Conservation (phyloP, 805 yeast species). For the Monosporozyma yasuniensis region DNA sequence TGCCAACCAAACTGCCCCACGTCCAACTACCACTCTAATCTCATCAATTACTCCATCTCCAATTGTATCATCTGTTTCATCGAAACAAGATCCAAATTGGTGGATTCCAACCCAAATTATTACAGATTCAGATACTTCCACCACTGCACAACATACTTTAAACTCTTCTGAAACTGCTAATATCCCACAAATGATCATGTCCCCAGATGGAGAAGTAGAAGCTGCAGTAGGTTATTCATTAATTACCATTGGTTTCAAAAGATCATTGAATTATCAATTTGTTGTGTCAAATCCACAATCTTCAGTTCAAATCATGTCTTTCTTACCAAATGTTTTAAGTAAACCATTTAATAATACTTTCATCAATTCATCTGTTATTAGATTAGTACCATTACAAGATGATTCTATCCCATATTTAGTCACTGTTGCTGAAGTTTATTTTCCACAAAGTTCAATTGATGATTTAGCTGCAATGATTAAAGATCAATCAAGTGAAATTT, state of each 20-base stretch:
- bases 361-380: conserved; percentile 2
- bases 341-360: conserved; percentile 35
- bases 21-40: not conserved
- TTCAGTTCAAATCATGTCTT: conserved; percentile 59
- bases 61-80: not conserved
- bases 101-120: conserved; percentile 41
- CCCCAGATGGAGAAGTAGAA: not conserved
- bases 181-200: conserved; percentile 2
- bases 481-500: conserved; percentile 43
- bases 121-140: conserved; percentile 27
- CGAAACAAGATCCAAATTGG: conserved; percentile 4
- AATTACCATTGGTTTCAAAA: conserved; percentile 43
- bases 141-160: conserved; percentile 17
- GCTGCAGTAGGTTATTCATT: conserved; percentile 12
- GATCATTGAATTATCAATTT: conserved; percentile 75
- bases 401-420: conserved; percentile 52
- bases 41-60: not conserved
- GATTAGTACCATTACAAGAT: conserved; percentile 7
- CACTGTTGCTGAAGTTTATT: conserved; percentile 81
- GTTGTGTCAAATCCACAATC: conserved; percentile 79
- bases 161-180: conserved; percentile 5
- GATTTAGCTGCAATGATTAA: conserved; percentile 47
- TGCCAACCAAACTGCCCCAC: not conserved
- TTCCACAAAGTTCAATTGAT: conserved; percentile 50
- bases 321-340: conserved; percentile 62